Evolutionary conservation across 2,329 filamentous ascomycete genomes (phyloP), one percentile per base, ranked within the genome.

Genomic region (Mycogone perniciosa): DNA sequence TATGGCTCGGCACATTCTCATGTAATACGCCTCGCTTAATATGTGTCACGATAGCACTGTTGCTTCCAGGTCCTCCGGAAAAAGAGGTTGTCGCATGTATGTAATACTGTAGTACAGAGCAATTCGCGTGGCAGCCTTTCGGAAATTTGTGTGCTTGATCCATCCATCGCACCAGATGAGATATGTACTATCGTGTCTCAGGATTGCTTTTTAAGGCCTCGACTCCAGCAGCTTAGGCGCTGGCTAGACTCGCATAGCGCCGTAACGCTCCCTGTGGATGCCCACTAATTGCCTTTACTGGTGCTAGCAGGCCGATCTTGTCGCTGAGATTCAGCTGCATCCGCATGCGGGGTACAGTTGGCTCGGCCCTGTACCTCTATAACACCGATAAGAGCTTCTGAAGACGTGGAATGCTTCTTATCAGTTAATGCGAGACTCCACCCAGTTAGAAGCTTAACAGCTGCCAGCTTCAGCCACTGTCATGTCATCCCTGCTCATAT

Each of bases 271-370:
- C 20, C 20, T 42, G n/a, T 26, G 39, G 13, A 7, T 42, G 39
- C 10, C 39, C 39, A 42, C 39, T 42, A 42, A 42, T 42, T 29
- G 39, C 39, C 20, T 2, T 26, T 7, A 42, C 39, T 29, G 26
- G 20, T 29, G 39, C 20, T 29, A 11, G 5, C 10, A 10, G 27
- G 39, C 39, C 27, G 13, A 42, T 44, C 42, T 5, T 31, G 42
- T n/a, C 31, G 42, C 30, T 44, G 29, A 44, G 31, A 5, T 29
- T 44, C 26, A n/a, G 30, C 42, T 34, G 51, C 42, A 45, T 39
- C 51, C 40, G 41, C 51, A 53, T 53, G 51, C 51, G 51, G 51
- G 51, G 51, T 50, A 39, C 46, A 39, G 41, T 39, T 31, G 48
- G 27, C 37, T 30, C 6, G 29, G 7, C 42, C 13, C 41, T 27